Evolutionary conservation across 2,329 filamentous ascomycete genomes (phyloP).

Genomic region (Sarocladium oryzae): DNA sequence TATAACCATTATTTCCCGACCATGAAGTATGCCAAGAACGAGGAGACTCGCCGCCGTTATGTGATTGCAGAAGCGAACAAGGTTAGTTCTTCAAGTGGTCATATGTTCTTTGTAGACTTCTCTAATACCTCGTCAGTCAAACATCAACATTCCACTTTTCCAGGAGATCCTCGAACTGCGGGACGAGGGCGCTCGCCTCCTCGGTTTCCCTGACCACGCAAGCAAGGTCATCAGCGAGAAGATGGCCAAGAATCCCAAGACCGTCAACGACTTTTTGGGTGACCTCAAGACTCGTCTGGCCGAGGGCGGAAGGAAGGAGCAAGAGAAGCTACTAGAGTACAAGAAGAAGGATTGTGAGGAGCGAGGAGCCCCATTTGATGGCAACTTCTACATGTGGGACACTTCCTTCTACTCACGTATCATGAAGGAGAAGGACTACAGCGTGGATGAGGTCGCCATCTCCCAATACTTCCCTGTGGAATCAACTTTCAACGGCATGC

Average conservation of each 20-base stretch:
- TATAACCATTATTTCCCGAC: conserved; percentile 76
- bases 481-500: conserved; percentile 68
- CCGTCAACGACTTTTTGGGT: conserved; percentile 64
- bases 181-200: conserved; percentile 69
- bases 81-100: no score
- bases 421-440: conserved; percentile 74
- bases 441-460: conserved; percentile 72
- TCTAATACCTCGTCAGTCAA: no score
- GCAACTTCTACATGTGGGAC: conserved; percentile 78
- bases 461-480: conserved; percentile 79
- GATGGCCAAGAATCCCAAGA: conserved; percentile 74
- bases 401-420: conserved; percentile 73
- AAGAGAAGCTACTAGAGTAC: conserved; percentile 60
- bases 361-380: conserved; percentile 53
- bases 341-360: conserved; percentile 65
- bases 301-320: conserved; percentile 65
- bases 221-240: conserved; percentile 72
- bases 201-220: conserved; percentile 73
- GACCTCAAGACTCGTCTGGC: conserved; percentile 62
- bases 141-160: conserved; percentile 67
- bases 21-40: conserved; percentile 68
- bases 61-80: conserved; percentile 78
- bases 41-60: conserved; percentile 61
- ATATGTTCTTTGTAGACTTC: no score
- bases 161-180: conserved; percentile 67